phyloP scores from a whole-genome alignment of 129 eudicot species.

The Chrysanthemum lavandulifolium region DNA sequence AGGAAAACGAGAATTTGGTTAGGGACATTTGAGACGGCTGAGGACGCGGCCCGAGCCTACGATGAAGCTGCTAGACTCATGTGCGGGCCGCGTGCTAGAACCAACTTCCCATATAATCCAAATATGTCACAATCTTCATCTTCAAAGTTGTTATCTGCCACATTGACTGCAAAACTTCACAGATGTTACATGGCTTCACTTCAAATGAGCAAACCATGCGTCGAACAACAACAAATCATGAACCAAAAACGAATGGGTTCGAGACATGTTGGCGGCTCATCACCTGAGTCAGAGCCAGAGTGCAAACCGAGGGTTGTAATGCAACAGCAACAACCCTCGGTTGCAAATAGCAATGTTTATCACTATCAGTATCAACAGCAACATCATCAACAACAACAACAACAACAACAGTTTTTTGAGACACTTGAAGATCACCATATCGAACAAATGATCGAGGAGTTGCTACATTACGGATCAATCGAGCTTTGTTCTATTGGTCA shows the following conservation, averaged over 20 bases:
- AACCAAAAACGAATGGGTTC: slow-evolving; percentile 26
- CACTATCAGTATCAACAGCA: slow-evolving; percentile 13
- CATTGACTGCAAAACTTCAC: slow-evolving; percentile 70
- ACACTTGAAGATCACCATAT: slow-evolving; percentile 70
- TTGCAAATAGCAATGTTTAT: slow-evolving; percentile 20
- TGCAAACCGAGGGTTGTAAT: slow-evolving; percentile 31
- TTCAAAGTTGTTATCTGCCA: slow-evolving; percentile 70
- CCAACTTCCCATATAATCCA: slow-evolving; percentile 76
- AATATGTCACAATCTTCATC: slow-evolving; percentile 41
- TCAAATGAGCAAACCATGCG: slow-evolving; percentile 50
- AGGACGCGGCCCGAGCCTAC: slow-evolving; percentile 85
- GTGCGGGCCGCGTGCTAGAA: slow-evolving; percentile 76
- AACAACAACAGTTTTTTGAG: slow-evolving; percentile 32
- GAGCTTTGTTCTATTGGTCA: slow-evolving; percentile 50
- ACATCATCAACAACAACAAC: slow-evolving; percentile 19
- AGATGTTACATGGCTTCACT: slow-evolving; percentile 78
- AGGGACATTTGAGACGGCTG: slow-evolving; percentile 84
- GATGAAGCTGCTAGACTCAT: slow-evolving; percentile 91
- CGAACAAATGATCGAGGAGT: slow-evolving; percentile 83
- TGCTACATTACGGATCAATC: slow-evolving; percentile 73
- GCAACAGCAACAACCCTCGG: slow-evolving; percentile 24
- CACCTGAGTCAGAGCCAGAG: slow-evolving; percentile 15
- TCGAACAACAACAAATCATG: slow-evolving; percentile 35
- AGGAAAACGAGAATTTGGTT: slow-evolving; percentile 89
- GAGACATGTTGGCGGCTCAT: slow-evolving; percentile 18